Conservation (phyloP, 192 early-diverging fungal species). For the Coemansia sp. region DNA sequence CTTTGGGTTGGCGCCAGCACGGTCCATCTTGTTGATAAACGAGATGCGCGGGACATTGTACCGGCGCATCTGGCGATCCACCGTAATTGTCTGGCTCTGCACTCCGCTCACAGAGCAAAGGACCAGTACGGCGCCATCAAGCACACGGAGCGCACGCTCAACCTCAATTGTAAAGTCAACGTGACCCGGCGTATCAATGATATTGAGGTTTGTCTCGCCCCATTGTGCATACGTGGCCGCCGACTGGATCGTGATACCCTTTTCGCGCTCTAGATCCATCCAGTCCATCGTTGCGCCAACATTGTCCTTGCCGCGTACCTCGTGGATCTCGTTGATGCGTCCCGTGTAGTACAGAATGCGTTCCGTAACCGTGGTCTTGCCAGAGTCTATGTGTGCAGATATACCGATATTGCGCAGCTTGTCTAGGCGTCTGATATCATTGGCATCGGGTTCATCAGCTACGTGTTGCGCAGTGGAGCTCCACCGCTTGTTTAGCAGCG, state of each 20-base stretch:
- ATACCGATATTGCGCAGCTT: conserved; percentile 85
- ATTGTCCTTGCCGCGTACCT: conserved; percentile 82
- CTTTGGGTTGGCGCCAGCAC: conserved; percentile 81
- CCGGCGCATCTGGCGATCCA: conserved; percentile 89
- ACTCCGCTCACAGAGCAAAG: conserved; percentile 85
- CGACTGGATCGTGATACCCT: conserved; percentile 87
- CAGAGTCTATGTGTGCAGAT: conserved; percentile 86
- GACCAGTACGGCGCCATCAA: conserved; percentile 85
- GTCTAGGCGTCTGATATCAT: conserved; percentile 58
- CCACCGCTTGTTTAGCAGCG: conserved; percentile 37
- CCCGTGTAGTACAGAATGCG: conserved; percentile 84
- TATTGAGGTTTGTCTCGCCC: conserved; percentile 79
- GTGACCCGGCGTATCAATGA: conserved; percentile 90
- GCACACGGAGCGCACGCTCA: conserved; percentile 81
- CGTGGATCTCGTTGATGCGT: conserved; percentile 87
- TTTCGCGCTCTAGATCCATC: conserved; percentile 97
- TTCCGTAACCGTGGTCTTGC: conserved; percentile 86
- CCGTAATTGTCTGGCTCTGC: conserved; percentile 86
- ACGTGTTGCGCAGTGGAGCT: conserved; percentile 2
- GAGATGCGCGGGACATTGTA: conserved; percentile 85
- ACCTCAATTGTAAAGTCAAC: conserved; percentile 91
- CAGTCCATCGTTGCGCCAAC: conserved; percentile 99
- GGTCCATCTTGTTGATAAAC: conserved; percentile 92
- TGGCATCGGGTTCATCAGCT: conserved; percentile 11
- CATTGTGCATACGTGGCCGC: conserved; percentile 86